A percentile compares a stretch with the other conserved stretches of the same genome.
Evolutionary conservation across 2,329 filamentous ascomycete species (phyloP).

Genomic region (Chrysoporthe deuterocubensis): DNA sequence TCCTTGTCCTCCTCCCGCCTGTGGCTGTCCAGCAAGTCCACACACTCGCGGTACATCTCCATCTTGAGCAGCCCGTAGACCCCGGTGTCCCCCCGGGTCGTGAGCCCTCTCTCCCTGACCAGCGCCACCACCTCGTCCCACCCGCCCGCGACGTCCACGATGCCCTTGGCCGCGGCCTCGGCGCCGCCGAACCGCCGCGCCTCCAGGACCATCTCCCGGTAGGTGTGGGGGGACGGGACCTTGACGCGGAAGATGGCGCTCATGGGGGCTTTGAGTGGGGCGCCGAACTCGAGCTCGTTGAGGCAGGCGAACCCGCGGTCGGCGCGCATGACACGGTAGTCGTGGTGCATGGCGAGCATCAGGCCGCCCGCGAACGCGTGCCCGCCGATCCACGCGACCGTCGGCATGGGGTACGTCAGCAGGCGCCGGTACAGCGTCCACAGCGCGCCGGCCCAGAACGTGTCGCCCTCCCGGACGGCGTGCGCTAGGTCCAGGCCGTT

Average conservation of each 20-base stretch:
- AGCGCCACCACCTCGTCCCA: conserved; percentile 66
- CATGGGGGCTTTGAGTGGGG: conserved; percentile 76
- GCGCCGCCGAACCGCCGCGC: conserved; percentile 67
- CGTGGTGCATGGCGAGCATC: conserved; percentile 81
- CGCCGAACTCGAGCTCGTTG: conserved; percentile 82
- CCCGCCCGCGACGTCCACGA: conserved; percentile 71
- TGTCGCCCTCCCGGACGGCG: conserved; percentile 57
- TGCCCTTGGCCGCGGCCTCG: conserved; percentile 66
- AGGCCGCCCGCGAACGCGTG: conserved; percentile 83
- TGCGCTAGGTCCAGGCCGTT: conserved; percentile 81
- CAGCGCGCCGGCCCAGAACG: conserved; percentile 64
- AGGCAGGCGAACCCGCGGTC: conserved; percentile 74
- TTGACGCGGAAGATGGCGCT: conserved; percentile 75
- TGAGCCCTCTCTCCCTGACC: conserved; percentile 61
- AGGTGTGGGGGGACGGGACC: conserved; percentile 53
- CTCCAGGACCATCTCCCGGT: conserved; percentile 72
- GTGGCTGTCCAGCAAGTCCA: conserved; percentile 59
- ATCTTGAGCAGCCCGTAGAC: conserved; percentile 74
- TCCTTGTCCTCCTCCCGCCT: conserved; percentile 56
- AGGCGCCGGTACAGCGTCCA: conserved; percentile 69
- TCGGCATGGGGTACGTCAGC: conserved; percentile 79
- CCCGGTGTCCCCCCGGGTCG: conserved; percentile 64
- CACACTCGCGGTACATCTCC: conserved; percentile 73
- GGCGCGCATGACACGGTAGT: conserved; percentile 79
- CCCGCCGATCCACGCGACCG: conserved; percentile 76